Conservation (phyloP, 192 early-diverging fungal species). For the Podila clonocystis region DNA sequence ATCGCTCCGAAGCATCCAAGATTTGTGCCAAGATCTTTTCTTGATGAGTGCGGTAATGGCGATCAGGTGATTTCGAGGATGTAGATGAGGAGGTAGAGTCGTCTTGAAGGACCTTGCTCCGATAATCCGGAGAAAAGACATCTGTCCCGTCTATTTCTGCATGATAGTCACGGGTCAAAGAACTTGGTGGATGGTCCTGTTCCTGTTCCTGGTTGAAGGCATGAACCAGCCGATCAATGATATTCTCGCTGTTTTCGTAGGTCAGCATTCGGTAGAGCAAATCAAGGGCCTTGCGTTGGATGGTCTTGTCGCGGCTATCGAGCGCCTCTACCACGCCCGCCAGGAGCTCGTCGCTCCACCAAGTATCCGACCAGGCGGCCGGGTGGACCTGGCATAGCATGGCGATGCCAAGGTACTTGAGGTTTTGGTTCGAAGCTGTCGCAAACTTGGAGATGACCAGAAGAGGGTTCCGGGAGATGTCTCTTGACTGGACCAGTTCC, state of each 20-base stretch:
- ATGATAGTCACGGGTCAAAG: background rate
- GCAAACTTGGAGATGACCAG: constrained; percentile 51
- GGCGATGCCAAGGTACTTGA: constrained; percentile 60
- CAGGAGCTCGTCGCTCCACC: constrained; percentile 40
- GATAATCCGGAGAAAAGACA: background rate
- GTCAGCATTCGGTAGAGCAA: constrained; percentile 45
- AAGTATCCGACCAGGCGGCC: constrained; percentile 40
- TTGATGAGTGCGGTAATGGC: constrained; percentile 3
- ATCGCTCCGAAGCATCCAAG: constrained; percentile 41
- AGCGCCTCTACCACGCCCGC: constrained; percentile 28
- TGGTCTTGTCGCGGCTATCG: constrained; percentile 29
- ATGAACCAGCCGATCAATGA: constrained; percentile 41
- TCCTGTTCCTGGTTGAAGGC: constrained; percentile 41
- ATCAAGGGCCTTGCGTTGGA: constrained; percentile 29
- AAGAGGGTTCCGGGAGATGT: constrained; percentile 38
- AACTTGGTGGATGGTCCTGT: background rate
- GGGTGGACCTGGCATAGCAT: constrained; percentile 51
- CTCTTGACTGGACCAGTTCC: constrained; percentile 26
- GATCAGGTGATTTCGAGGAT: background rate
- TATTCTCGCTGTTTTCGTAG: constrained; percentile 38
- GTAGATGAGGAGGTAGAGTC: background rate
- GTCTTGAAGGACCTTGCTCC: no score
- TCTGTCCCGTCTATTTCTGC: background rate
- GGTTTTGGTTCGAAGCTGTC: constrained; percentile 57
- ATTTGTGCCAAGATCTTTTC: constrained; percentile 46